Base-by-base conservation (phyloP, 179 eudicot genomes). In the Silene coronaria region DNA sequence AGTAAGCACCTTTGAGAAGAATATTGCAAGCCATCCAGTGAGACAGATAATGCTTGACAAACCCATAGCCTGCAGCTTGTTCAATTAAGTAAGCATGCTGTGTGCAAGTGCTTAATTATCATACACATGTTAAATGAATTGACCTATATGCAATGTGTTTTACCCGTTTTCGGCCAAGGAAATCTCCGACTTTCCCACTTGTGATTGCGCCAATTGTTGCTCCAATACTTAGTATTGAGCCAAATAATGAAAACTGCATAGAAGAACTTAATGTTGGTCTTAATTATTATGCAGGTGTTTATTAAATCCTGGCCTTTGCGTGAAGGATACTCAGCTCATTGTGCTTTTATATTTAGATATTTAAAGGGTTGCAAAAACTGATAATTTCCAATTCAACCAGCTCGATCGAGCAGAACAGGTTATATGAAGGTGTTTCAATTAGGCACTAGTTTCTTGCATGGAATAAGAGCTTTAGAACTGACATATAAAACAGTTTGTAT, bases 151-250 rank as follows among this genome's bases (percentile, higher is more conserved):
- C 34, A 23, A 60, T 1, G 12, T 36, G 67, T 36, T n/a, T 38
- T 79, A 79, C 82, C 82, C 82, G 59, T 75, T 79, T 79, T 2
- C 79, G 72, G 27, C 82, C 82, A 70, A 75, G 75, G 13, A 75
- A 60, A 48, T 75, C 79, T 9, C 72, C 69, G 28, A 79, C 70
- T 63, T 57, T 78, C 30, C 82, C 82, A 70, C 82, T 75, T 19
- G 82, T 75, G 59, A 71, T 70, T 63, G 82, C 82, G 9, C 82
- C 82, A 61, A 79, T 60, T 17, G 70, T 76, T 32, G 82, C 78
- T 75, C 78, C 82, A 7, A 79, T 36, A 48, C 78, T 79, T 76
- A 79, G 63, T 21, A 79, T 75, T 10, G 78, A 79, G 42, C 82
- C 82, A 62, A 79, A 79, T 30, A 79, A 38, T 1, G 82, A 80